Base-by-base conservation (phyloP, 495 filamentous ascomycete genomes). In the Tuber brumale region DNA sequence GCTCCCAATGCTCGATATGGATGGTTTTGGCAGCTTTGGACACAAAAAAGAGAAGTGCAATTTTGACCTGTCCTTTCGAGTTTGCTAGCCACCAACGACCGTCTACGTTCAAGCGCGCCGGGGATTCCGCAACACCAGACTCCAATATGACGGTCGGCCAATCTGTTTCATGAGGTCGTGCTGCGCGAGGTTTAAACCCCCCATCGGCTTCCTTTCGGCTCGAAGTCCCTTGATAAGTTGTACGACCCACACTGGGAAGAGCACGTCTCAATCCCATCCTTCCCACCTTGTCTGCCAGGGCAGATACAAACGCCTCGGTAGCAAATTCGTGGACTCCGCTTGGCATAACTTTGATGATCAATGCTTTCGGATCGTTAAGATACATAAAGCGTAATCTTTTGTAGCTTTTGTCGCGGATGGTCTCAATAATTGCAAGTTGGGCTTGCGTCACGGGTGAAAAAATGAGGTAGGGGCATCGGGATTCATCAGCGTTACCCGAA, bases 131-230 rank as follows among this genome's bases (percentile, higher is more conserved):
- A 66, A 75, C 43, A 23, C 75, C 75, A 35, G 48, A 41, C 31
- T 75, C 72, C 19, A 76, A 70, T 14, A 70, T 42, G 27, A 75
- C 12, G 10, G 72, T 70, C 45, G 51, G 31, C 72, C 43, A 75
- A 39, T 70, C 72, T 41, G 72, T 70, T 73, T 7, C 42, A 3
- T 37, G 42, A 72, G 57, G 4, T 39, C 72, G 51, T 8, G 42
- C 31, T 18, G 39, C 42, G 18, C 39, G 41, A 35, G 5, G 75
- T 27, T 70, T 76, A 9, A 75, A 46, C 14, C 31, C 1, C 1
- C 39, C 31, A 75, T 76, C 19, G 6, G 72, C 41, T 37, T 76
- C 75, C 45, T 76, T 76, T 75, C 31, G 21, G 72, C 51, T n/a
- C 1, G 42, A 46, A 39, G n/a, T 23, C 3, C 75, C 72, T 66